Evolutionary conservation across 2,329 filamentous ascomycete genomes (phyloP), one percentile per base, ranked within the genome.

Genomic region (Cordyceps farinosa): DNA sequence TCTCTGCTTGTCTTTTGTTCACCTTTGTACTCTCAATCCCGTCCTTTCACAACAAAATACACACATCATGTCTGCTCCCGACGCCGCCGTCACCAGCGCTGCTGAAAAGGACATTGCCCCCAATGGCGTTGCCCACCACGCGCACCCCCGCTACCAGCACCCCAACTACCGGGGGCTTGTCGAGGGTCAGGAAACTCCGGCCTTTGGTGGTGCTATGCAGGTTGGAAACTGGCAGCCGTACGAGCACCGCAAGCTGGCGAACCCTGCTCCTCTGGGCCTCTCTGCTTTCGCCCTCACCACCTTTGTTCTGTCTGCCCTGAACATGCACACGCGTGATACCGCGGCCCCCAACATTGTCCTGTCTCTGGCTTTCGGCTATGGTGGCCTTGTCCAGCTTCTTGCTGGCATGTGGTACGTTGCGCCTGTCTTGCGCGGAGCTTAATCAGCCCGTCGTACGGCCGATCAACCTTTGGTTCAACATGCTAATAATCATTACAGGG

Each of bases 221-320:
- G 88, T 89, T 58, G 88, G 88, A 77, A 75, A 82, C 51, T 84
- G 88, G 81, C 86, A 83, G 76, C 79, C 86, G 9, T 78, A 79
- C 59, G 84, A 86, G 76, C 82, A 85, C 73, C 87, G 88, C 77
- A 89, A 90, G 79, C 86, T 93, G 75, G 90, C 84, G 79, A 93
- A 93, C 77, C 90, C 90, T 5, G 90, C 88, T 60, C 90, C 90
- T 36, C 82, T 93, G 45, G 90, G 91, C 67, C 85, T 94, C 55
- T 85, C 81, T 66, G 90, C 89, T 73, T 94, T 94, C 79, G 91
- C 90, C 66, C 80, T 94, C 72, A 94, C 90, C 61, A 94, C 90
- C 13, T 94, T 94, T 74, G 85, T 94, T 44, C 83, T 94, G 55
- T 90, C 88, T 36, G 79, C 84, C 69, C 81, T 94, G 77, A 94